These are phyloP conservation scores for Euphorbia schlechtendalii DNA, from an alignment of 441 rosid genomes.

Conservation along the genomic window DNA sequence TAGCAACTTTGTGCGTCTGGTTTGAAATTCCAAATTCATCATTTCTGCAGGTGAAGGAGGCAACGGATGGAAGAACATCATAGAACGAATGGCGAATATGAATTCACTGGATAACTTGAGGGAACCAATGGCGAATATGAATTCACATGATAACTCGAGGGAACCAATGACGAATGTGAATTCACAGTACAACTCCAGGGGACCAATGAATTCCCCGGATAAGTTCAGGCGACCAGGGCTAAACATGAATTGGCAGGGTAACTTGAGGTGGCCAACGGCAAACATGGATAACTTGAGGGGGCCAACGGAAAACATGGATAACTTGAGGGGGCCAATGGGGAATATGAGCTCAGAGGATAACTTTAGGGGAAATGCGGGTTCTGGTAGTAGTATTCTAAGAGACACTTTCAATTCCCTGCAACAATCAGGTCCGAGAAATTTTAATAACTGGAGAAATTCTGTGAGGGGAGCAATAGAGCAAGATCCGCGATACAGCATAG, in stretches of 20 bases:
- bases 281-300: neutral
- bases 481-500: slow-evolving; percentile 30
- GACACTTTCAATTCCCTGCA: neutral
- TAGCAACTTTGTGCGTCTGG: no score
- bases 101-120: no score
- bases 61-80: no score
- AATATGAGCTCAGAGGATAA: neutral
- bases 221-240: neutral
- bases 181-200: neutral
- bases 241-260: neutral
- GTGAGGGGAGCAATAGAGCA: slow-evolving; percentile 41
- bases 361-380: neutral
- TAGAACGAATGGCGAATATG: no score
- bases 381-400: neutral
- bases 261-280: neutral
- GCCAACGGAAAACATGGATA: neutral
- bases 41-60: no score
- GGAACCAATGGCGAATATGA: no score
- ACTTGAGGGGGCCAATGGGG: neutral
- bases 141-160: neutral
- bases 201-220: neutral
- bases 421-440: neutral
- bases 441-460: slow-evolving; percentile 3
- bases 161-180: neutral
- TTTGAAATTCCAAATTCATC: no score